Evolutionary conservation across 78 protist genomes (phyloP).

Genomic region (Emiliania huxleyi): DNA sequence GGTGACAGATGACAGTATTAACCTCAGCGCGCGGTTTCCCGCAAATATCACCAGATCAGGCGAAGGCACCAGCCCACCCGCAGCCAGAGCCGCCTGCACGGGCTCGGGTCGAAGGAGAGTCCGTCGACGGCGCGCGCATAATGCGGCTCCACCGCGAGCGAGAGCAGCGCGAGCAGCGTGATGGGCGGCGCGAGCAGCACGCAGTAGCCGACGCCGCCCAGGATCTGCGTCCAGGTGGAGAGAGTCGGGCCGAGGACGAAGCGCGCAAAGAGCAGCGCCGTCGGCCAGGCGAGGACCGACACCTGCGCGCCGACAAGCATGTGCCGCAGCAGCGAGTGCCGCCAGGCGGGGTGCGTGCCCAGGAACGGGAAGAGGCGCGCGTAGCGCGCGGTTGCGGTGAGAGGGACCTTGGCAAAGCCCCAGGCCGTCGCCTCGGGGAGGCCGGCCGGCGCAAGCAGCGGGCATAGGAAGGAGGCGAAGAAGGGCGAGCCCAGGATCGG

Average conservation of each 20-base stretch:
- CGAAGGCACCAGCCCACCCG: neutral
- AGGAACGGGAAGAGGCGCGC: neutral
- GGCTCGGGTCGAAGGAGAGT: neutral
- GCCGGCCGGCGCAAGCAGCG: neutral
- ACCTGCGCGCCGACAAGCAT: neutral
- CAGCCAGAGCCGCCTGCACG: neutral
- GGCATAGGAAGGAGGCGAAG: neutral
- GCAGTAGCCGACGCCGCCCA: neutral
- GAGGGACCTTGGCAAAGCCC: neutral
- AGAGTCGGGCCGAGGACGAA: neutral
- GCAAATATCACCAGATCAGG: neutral
- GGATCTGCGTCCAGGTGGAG: neutral
- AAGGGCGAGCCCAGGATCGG: neutral
- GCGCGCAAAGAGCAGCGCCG: neutral
- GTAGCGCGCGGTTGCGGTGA: neutral
- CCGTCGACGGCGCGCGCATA: neutral
- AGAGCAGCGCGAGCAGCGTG: neutral
- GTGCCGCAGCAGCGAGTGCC: neutral
- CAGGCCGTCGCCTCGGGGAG: neutral
- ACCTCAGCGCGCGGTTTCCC: too few species aligned
- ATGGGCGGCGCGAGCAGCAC: neutral
- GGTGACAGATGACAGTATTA: too few species aligned
- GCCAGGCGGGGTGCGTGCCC: neutral
- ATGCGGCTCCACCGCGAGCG: neutral
- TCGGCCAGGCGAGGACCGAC: neutral